Evolutionary conservation across 345 rosid species (phyloP).

Genomic region (Eucalyptus lansdowneana): DNA sequence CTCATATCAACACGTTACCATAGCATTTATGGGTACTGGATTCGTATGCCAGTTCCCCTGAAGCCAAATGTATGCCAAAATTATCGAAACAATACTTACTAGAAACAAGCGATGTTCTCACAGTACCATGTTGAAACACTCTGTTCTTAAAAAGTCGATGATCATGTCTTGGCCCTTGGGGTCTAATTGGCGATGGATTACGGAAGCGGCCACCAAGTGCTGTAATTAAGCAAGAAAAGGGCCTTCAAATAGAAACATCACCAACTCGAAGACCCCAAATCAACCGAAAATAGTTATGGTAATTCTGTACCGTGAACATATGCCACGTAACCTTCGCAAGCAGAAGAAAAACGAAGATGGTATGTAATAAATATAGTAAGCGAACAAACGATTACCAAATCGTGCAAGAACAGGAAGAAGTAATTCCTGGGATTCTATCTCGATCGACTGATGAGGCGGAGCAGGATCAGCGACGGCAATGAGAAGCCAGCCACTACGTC

Average conservation of each 20-base stretch:
- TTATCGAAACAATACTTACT: neutral
- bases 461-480: conserved; percentile 17
- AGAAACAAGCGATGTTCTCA: neutral
- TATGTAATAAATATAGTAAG: neutral
- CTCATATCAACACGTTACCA: neutral
- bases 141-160: neutral
- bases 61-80: neutral
- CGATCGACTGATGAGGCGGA: conserved; percentile 3
- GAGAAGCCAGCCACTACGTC: conserved; percentile 19
- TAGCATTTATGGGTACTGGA: neutral
- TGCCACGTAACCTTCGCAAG: neutral
- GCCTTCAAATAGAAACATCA: neutral
- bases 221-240: neutral
- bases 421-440: neutral
- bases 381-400: conserved; percentile 18
- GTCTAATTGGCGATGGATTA: neutral
- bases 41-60: neutral
- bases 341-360: neutral
- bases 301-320: neutral
- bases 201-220: too few species aligned
- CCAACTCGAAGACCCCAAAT: neutral
- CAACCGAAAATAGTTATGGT: neutral
- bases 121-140: neutral
- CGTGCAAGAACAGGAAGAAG: conserved; percentile 28
- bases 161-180: neutral